Evolutionary conservation across 2,329 filamentous ascomycete species (phyloP).

Genomic region (Coleophoma crateriformis): DNA sequence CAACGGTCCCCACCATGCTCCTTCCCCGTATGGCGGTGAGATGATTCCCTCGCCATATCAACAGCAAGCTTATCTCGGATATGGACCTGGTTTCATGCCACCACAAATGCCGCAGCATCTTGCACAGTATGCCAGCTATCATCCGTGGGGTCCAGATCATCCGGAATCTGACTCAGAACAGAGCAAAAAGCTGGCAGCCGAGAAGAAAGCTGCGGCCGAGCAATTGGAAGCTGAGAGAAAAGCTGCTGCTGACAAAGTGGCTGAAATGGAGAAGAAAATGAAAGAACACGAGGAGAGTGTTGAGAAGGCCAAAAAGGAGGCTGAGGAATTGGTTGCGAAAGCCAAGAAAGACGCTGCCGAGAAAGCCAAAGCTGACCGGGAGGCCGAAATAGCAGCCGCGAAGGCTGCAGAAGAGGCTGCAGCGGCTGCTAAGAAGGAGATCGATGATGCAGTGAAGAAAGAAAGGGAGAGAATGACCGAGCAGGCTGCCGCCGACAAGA

Average conservation of each 20-base stretch:
- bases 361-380: conserved; percentile 39
- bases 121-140: neutral
- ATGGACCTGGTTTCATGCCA: neutral
- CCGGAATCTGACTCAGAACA: neutral
- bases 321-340: conserved; percentile 42
- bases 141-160: neutral
- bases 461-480: conserved; percentile 11
- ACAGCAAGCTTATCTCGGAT: neutral
- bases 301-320: conserved; percentile 34
- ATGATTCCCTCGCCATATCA: conserved; percentile 3
- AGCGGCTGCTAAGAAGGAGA: conserved; percentile 36
- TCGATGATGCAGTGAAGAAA: conserved; percentile 41
- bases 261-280: conserved; percentile 46
- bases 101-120: conserved; percentile 5
- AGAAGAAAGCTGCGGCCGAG: no score
- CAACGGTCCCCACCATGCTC: conserved; percentile 12
- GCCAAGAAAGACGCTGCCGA: conserved; percentile 35
- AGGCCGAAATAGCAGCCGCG: conserved; percentile 20
- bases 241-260: neutral
- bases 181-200: no score
- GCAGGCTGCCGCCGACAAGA: neutral
- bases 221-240: neutral
- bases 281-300: conserved; percentile 31
- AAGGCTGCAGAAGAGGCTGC: conserved; percentile 11
- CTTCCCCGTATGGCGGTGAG: conserved; percentile 12